Evolutionary conservation across 83 land plant genomes (phyloP).

Genomic region (Picea engelmannii): DNA sequence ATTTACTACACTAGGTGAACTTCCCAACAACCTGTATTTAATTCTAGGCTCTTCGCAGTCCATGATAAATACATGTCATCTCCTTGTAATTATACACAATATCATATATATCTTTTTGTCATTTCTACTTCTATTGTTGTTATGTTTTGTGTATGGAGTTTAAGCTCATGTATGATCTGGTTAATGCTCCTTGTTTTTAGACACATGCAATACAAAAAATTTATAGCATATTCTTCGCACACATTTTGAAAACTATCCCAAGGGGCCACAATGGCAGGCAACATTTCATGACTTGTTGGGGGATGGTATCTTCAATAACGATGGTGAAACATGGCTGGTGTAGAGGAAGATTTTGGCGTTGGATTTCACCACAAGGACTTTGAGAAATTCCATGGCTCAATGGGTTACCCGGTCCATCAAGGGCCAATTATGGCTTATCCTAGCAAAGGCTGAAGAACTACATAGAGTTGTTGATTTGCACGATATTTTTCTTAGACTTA

Average conservation of each 20-base stretch:
- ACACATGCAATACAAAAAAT: slow-evolving; percentile 34
- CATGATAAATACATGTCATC: too few species aligned
- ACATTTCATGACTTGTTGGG: slow-evolving; percentile 69
- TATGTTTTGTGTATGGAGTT: too few species aligned
- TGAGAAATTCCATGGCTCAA: slow-evolving; percentile 58
- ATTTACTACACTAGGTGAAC: too few species aligned
- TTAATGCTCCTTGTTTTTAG: too few species aligned
- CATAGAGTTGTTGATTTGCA: slow-evolving; percentile 36
- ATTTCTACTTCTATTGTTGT: too few species aligned
- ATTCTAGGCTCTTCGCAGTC: too few species aligned
- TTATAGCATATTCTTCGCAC: slow-evolving; percentile 58
- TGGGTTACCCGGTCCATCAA: slow-evolving; percentile 53
- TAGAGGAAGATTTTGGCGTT: slow-evolving; percentile 65
- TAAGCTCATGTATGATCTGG: too few species aligned
- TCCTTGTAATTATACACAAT: too few species aligned
- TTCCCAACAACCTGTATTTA: too few species aligned
- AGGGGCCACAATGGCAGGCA: slow-evolving; percentile 51
- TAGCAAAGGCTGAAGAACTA: slow-evolving; percentile 10
- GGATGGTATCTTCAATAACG: slow-evolving; percentile 64
- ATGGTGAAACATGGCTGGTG: slow-evolving; percentile 61
- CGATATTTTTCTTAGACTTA: slow-evolving; percentile 59
- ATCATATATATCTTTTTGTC: too few species aligned
- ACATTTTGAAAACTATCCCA: slow-evolving; percentile 66
- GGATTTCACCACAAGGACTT: slow-evolving; percentile 65
- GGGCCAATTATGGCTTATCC: slow-evolving; percentile 43